Base-by-base conservation (phyloP, 495 filamentous ascomycete species). In the Penicillium tannophilum region DNA sequence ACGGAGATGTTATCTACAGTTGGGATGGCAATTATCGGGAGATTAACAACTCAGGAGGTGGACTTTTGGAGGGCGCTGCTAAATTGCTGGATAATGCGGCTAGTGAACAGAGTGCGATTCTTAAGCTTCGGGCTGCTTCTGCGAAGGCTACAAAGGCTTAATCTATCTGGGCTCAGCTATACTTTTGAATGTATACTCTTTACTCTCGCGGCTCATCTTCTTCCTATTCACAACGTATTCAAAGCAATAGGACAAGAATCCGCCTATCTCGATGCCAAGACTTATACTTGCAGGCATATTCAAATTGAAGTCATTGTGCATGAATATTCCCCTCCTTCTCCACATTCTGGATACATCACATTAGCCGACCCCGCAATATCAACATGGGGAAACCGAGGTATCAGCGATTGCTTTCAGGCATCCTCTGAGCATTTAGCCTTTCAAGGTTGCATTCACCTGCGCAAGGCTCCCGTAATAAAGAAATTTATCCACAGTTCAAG, bases 1-100 rank as follows among this genome's bases (percentile, higher is more conserved):
- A 76, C 41, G 72, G 73, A 3, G 68, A 79, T 30, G 58, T 75
- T 11, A 63, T 80, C 20, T 77, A 77, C 55, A 67, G 76, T 49
- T 71, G 66, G 57, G 66, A 70, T 20, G 73, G 76, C 0, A 61
- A 68, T 9, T 79, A 68, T 49, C 60, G 52, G 17, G 78, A 80
- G 39, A 54, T 79, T 17, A 77, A 80, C 49, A 71, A 73, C 52
- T 48, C 62, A 4, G 54, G 64, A 5, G 64, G 62, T 1, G 72
- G 72, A 7, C 55, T 74, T 28, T 45, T 74, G 11, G 62, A 64
- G 8, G 26, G 30, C 50, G 54, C 60, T 6, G 31, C 28, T 23
- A 28, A 35, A 3, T 43, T 69, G 2, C 48, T 68, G 20, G 55
- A 47, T 12, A 56, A 65, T 50, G 10, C 45, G 17, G 53, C 44